phyloP scores from a whole-genome alignment of 208 protist genomes.

The Leishmania guyanensis region DNA sequence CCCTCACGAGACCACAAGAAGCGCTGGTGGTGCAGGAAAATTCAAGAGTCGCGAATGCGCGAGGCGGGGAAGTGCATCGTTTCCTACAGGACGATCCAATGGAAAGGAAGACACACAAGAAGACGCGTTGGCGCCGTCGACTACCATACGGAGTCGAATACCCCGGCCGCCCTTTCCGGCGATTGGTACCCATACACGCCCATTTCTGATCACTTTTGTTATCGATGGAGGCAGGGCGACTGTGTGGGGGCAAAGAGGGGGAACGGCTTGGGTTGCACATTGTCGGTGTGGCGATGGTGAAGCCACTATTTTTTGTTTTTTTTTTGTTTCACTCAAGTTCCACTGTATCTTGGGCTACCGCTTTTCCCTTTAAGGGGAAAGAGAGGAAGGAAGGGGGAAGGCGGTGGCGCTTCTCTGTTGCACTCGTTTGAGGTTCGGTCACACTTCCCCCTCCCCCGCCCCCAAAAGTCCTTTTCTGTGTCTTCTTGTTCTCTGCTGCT shows the following conservation, averaged over 20 bases:
- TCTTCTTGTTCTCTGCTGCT: background rate
- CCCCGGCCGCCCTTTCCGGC: background rate
- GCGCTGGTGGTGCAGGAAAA: background rate
- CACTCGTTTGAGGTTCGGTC: background rate
- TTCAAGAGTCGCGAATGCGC: background rate
- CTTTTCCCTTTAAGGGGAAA: background rate
- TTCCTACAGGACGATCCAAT: background rate
- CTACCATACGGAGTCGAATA: too few relatives aligned
- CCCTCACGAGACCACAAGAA: background rate
- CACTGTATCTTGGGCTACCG: background rate
- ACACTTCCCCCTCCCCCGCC: background rate
- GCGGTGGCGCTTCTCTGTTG: background rate
- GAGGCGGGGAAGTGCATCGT: background rate
- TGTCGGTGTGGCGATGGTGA: background rate
- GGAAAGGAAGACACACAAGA: background rate
- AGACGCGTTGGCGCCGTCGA: background rate
- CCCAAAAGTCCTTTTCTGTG: background rate
- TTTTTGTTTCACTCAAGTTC: background rate
- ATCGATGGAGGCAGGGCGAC: background rate
- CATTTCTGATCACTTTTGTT: background rate
- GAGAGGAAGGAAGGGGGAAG: background rate
- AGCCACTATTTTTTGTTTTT: background rate
- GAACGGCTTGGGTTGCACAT: background rate
- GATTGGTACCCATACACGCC: background rate
- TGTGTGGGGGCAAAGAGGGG: background rate